Conservation (phyloP, 257 asterid genomes). For the Solanum pinnatisectum region DNA sequence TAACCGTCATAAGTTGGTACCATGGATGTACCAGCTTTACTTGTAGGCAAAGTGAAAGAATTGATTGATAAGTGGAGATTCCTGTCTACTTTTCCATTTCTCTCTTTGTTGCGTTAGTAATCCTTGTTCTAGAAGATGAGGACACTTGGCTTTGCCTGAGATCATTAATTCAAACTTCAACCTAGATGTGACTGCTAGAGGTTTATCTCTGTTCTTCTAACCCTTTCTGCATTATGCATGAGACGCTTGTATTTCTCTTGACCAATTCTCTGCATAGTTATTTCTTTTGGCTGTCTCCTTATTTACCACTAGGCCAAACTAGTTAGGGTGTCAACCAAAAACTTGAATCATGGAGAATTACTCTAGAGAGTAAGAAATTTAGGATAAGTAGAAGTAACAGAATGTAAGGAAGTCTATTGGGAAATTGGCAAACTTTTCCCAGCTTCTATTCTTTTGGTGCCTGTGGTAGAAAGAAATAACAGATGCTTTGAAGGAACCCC, state of each 20-base stretch:
- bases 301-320: neutral
- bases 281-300: neutral
- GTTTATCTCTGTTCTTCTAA: neutral
- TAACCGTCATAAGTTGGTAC: neutral
- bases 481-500: neutral
- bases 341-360: neutral
- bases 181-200: neutral
- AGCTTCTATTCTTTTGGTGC: neutral
- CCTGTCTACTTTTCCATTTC: neutral
- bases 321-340: neutral
- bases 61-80: neutral
- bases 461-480: neutral
- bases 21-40: neutral
- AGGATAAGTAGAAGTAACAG: neutral
- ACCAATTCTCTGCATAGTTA: neutral
- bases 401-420: neutral
- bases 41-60: neutral
- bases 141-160: neutral
- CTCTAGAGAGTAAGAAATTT: neutral
- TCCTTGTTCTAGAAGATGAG: neutral
- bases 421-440: neutral
- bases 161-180: neutral
- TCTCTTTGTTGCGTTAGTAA: neutral
- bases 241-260: neutral
- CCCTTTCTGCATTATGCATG: neutral